phyloP scores from a whole-genome alignment of 2,329 filamentous ascomycete species.

The Emmonsiellopsis sp. region DNA sequence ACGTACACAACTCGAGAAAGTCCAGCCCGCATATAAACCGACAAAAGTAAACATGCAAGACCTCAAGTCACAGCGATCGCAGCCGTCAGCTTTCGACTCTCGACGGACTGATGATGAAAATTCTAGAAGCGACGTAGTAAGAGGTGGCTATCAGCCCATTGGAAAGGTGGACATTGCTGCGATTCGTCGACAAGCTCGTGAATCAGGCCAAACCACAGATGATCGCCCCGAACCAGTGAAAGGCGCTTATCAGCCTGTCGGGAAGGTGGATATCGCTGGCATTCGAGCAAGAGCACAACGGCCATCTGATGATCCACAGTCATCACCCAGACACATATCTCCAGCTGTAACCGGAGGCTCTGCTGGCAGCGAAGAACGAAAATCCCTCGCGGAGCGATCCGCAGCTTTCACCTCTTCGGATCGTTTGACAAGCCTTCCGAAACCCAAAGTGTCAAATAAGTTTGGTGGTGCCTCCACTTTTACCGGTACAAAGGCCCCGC shows the following conservation, averaged over 20 bases:
- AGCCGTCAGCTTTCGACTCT: conserved; percentile 37
- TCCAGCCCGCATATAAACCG: conserved; percentile 84
- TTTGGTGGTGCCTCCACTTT: conserved; percentile 68
- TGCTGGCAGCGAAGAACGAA: conserved; percentile 45
- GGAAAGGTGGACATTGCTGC: conserved; percentile 97
- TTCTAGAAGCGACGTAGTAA: conserved; percentile 56
- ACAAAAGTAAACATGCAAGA: conserved; percentile 92
- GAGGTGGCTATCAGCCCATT: conserved; percentile 81
- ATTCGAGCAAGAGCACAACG: conserved; percentile 73
- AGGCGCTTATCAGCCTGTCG: conserved; percentile 87
- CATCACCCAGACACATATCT: conserved; percentile 28
- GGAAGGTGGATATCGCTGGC: conserved; percentile 93
- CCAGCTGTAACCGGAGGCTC: conserved; percentile 36
- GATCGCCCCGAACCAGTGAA: conserved; percentile 79
- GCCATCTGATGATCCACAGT: conserved; percentile 26
- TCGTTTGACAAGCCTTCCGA: conserved; percentile 77
- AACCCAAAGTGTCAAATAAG: conserved; percentile 89
- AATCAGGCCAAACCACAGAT: conserved; percentile 49
- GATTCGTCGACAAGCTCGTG: conserved; percentile 65
- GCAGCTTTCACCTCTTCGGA: conserved; percentile 65
- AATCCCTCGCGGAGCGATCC: conserved; percentile 65
- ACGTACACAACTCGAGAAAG: conserved; percentile 80
- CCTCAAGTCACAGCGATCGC: conserved; percentile 63
- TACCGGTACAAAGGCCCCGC: conserved; percentile 79
- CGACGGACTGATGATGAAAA: conserved; percentile 42